A percentile compares a stretch with the other conserved stretches of the same genome.
Conservation (phyloP, 371 early-diverging fungal genomes). For the Mortierella sp. region DNA sequence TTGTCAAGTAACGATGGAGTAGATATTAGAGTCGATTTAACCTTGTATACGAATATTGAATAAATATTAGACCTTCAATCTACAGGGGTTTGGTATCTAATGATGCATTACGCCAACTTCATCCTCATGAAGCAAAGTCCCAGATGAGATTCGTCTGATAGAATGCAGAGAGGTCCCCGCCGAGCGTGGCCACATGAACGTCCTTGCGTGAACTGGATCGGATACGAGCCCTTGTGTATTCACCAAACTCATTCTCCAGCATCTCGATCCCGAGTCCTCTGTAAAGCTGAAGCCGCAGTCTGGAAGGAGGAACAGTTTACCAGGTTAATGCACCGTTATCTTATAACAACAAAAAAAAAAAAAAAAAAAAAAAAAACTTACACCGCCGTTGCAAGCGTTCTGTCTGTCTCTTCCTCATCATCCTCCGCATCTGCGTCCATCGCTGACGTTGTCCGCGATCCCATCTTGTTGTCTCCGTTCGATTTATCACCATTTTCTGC, state of each 20-base stretch:
- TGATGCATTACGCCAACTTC: too few species aligned
- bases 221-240: constrained; percentile 43
- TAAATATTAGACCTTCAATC: too few species aligned
- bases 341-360: too few species aligned
- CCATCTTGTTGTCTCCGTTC: neutral
- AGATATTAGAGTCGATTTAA: too few species aligned
- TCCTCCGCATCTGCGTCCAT: constrained; percentile 14
- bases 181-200: constrained; percentile 46
- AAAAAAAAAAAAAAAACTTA: constrained; percentile 28
- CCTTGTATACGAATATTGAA: too few species aligned
- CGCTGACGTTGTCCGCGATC: neutral
- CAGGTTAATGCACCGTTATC: too few species aligned
- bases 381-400: constrained; percentile 43
- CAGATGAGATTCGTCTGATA: constrained; percentile 51
- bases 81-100: too few species aligned
- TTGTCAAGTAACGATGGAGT: constrained; percentile 11
- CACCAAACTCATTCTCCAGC: constrained; percentile 42
- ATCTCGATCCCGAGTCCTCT: constrained; percentile 50
- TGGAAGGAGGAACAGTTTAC: constrained; percentile 1
- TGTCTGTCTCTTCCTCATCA: constrained; percentile 35
- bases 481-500: neutral
- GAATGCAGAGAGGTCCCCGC: constrained; percentile 42
- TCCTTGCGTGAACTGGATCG: constrained; percentile 32
- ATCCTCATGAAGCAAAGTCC: constrained; percentile 42
- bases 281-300: constrained; percentile 44